These are phyloP conservation scores for Candida boidinii DNA, from an alignment of 805 yeast species.

Conservation along the genomic window DNA sequence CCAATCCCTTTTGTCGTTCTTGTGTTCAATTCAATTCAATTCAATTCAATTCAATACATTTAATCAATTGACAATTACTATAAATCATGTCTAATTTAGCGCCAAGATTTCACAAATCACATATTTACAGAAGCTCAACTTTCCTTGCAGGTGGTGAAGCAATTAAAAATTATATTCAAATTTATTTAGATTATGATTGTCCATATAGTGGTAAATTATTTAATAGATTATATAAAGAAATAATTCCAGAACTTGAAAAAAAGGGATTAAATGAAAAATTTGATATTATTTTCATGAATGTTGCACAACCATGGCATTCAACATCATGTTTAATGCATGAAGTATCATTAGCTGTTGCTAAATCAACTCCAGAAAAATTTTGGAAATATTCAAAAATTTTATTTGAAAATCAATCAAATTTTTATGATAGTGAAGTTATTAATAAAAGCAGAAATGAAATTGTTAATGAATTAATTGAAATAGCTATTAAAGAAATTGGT, in stretches of 20 bases:
- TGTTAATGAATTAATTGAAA: conserved; percentile 41
- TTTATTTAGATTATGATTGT: conserved; percentile 72
- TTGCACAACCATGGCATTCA: conserved; percentile 90
- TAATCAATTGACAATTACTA: too few species aligned
- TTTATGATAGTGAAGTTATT: conserved; percentile 54
- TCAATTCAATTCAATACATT: too few species aligned
- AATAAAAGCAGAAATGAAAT: conserved; percentile 47
- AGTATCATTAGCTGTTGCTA: conserved; percentile 62
- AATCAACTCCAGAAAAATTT: conserved; percentile 41
- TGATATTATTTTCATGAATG: conserved; percentile 59
- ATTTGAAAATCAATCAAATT: conserved; percentile 44
- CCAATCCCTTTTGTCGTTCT: too few species aligned
- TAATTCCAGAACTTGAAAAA: conserved; percentile 43
- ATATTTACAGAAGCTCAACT: not conserved
- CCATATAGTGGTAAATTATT: conserved; percentile 64
- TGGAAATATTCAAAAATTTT: conserved; percentile 50
- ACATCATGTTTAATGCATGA: conserved; percentile 62
- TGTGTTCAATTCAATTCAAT: too few species aligned
- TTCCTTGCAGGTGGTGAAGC: not conserved
- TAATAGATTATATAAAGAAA: conserved; percentile 39
- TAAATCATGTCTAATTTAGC: too few species aligned
- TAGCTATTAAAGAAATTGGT: conserved; percentile 29
- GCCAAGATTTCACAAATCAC: conserved; percentile 1
- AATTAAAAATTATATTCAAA: conserved; percentile 36
- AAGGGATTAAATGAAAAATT: conserved; percentile 37